A percentile compares a stretch with the other conserved stretches of the same genome.
Conservation (phyloP, 1,284 basidiomycete genomes). For the Moniliella sp. region DNA sequence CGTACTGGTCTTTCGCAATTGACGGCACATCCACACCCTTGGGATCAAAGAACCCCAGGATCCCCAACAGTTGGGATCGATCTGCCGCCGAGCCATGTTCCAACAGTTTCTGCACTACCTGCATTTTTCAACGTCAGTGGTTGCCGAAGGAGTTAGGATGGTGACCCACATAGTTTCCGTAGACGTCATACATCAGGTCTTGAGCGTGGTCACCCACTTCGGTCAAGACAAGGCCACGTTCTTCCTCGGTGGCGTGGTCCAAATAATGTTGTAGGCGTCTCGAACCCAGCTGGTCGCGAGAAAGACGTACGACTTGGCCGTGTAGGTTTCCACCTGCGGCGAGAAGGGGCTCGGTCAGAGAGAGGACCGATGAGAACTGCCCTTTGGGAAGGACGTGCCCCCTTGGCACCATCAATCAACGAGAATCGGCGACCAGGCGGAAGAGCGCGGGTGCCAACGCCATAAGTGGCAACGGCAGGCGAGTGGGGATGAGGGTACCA, state of each 20-base stretch:
- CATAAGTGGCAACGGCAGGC: too few relatives aligned
- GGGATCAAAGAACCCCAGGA: slow-evolving; percentile 58
- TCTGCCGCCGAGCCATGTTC: slow-evolving; percentile 55
- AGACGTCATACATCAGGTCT: slow-evolving; percentile 73
- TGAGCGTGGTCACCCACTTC: slow-evolving; percentile 67
- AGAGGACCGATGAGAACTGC: too few relatives aligned
- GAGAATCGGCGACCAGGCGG: too few relatives aligned
- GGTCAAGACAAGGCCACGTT: slow-evolving; percentile 47
- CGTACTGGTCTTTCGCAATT: background rate
- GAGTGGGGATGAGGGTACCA: too few relatives aligned
- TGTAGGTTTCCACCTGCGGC: slow-evolving; percentile 53
- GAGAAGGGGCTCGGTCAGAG: too few relatives aligned
- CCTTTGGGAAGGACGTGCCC: too few relatives aligned
- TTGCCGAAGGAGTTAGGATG: background rate
- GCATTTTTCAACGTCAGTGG: too few relatives aligned
- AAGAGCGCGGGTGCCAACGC: too few relatives aligned
- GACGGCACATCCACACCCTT: too few relatives aligned
- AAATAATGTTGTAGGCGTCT: slow-evolving; percentile 38
- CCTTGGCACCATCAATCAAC: too few relatives aligned
- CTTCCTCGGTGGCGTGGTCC: slow-evolving; percentile 46
- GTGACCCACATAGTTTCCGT: slow-evolving; percentile 69
- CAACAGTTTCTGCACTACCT: slow-evolving; percentile 75
- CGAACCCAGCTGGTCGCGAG: slow-evolving; percentile 61
- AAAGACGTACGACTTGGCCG: slow-evolving; percentile 73
- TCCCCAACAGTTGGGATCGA: slow-evolving; percentile 48